Base-by-base conservation (phyloP, 2,329 filamentous ascomycete genomes). In the Periconia digitata region DNA sequence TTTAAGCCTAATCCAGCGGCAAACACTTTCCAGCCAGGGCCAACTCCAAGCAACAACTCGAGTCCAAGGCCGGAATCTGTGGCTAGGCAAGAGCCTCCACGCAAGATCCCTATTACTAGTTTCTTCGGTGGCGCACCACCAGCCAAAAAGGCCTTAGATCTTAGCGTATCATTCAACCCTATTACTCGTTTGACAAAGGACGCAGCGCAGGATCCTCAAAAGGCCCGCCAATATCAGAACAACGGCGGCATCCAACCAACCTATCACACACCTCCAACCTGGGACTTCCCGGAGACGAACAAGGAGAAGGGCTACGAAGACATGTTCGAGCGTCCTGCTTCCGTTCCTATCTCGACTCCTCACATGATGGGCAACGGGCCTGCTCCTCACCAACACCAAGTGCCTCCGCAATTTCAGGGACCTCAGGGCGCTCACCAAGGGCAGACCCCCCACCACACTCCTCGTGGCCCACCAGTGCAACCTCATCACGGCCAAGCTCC, bases 1-100 rank as follows among this genome's bases (percentile, higher is more conserved):
- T 97, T 96, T 73, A 85, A 87, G 55, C 94, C 92, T 16, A 95
- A 87, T 61, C 85, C 89, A 4, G 87, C 87, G 53, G 91, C 92
- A 0, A 81, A 83, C 38, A 79, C 86, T 1, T 97, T 99, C 73
- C 92, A 85, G 58, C 92, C 89, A 5, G 89, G 79, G 16, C 73
- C 71, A 38, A 69, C 76, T 40, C 74, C 76, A 38, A 89, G 86
- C 64, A 79, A 82, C 40, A 79, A 83, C 29, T 90, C 89, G 2
- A 95, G 88, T 64, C 89, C 90, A 75, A 55, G 79, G 79, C 57
- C 86, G 80, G 70, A 72, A 46, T 68, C 71, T 20, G 67, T 64
- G 20, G 53, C 64, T 10, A 55, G 58, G 36, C 63, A 49, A 42
- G 66, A 70, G 51, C 52, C 70, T 18, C 62, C 64, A 54, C 63